Base-by-base conservation (phyloP, 352 stramenopile species). In the Phytophthora sansomeana region DNA sequence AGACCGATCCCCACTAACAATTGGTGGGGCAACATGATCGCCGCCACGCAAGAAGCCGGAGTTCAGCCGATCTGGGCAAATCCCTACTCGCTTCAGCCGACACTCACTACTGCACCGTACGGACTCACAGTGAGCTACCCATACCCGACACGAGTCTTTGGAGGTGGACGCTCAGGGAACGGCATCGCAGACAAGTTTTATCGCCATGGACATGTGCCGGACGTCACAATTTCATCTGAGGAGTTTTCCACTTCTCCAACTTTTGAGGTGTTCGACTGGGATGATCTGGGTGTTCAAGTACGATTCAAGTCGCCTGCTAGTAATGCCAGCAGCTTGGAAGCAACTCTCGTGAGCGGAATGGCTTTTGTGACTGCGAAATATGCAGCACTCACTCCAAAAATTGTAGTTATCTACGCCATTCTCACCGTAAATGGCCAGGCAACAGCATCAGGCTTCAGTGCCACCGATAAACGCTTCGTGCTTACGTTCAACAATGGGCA, bases 21-120 rank as follows among this genome's bases (percentile, higher is more conserved):
- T 46, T 86, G 77, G 77, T 86, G 80, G 80, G 77, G 74, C 32
- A 88, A 85, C 57, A 65, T 88, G 51, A 88, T 88, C 58, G 72
- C 66, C 11, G 43, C 41, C 44, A 60, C 51, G 21, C 16, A 74
- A 5, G 56, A 75, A 24, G 28, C 60, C 2, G 24, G 26, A 8
- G 68, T 83, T 49, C 67, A 81, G 28, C 67, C 72, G 1, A 77
- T 77, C n/a, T 89, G 80, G 80, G 64, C 67, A 3, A 89, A 89
- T 43, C 80, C 80, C 28, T 89, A 78, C 57, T 67, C 62, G 1
- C n/a, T 80, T 1, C 71, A 72, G n/a, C 68, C 75, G 10, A 44
- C 51, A 33, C 43, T 78, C 4, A 44, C 50, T 2, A 32, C 30
- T 6, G 51, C 61, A 16, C 72, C 75, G 4, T 80, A 59, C 46